A percentile compares a stretch with the other conserved stretches of the same genome.
These are phyloP conservation scores for Porcisia hertigi DNA, from an alignment of 208 protist species.

Conservation along the genomic window DNA sequence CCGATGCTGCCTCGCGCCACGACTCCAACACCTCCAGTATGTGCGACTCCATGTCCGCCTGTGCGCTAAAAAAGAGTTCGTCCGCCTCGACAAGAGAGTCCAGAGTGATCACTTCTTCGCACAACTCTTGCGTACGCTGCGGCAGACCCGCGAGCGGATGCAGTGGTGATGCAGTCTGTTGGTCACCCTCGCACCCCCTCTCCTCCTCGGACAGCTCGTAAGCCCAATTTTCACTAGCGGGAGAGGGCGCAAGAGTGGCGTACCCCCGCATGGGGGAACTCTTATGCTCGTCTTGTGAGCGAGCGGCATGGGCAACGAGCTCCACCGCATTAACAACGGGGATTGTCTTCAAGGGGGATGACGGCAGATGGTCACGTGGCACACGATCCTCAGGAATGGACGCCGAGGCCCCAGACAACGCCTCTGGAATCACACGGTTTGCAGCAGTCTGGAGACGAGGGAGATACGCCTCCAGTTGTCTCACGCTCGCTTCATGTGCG, in stretches of 20 bases:
- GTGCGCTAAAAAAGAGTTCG: conserved; percentile 18
- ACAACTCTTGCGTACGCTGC: conserved; percentile 8
- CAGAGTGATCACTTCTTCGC: conserved; percentile 9
- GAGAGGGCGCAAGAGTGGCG: not conserved
- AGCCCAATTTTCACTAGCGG: not conserved
- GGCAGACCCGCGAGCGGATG: not conserved
- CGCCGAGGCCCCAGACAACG: not conserved
- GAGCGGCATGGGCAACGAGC: not conserved
- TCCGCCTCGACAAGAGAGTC: conserved; percentile 15
- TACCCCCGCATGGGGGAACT: not conserved
- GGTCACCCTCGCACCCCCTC: not conserved
- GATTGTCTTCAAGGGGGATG: not conserved
- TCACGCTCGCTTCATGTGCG: not conserved
- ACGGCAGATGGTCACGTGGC: not conserved
- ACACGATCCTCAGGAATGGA: not conserved
- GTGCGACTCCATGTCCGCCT: conserved; percentile 14
- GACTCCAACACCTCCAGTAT: conserved; percentile 10
- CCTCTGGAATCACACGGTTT: not conserved
- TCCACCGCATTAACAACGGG: not conserved
- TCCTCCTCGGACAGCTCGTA: not conserved
- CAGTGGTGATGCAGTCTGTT: not conserved
- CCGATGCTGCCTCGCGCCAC: conserved; percentile 5
- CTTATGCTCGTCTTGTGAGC: not conserved
- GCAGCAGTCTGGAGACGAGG: conserved; percentile 7
- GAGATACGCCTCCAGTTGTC: not conserved